Base-by-base conservation (phyloP, 331 rosid species). In the Saraca asoca region DNA sequence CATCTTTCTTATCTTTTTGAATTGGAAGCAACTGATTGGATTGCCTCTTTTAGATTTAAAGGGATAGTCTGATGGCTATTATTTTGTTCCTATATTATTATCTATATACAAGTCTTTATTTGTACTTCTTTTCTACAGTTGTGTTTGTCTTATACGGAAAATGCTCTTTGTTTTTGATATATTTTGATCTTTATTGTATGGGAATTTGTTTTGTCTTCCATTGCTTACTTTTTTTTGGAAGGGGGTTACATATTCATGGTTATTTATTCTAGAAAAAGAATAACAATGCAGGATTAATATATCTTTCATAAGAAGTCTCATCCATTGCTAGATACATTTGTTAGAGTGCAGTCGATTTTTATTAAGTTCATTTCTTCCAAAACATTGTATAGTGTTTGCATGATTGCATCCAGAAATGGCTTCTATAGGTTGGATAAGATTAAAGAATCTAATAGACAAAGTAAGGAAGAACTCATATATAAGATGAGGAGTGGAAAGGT, bases 351-450 rank as follows among this genome's bases (percentile, higher is more conserved):
- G 18, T 20, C 2, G 0, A 39, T 41, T 9, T 7, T 31, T 48
- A 10, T 7, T 48, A 10, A 46, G 34, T 46, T 55, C 16, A 39
- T 56, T 31, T 20, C 16, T 14, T 9, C 15, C 3, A 3, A 31
- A 29, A 2, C 7, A 46, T 41, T 15, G 5, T 43, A n/a, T 51
- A 7, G 35, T 58, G n/a, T n/a, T n/a, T 44, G 35, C 19, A n/a
- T 10, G 59, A 70, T 66, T 50, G 15, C 43, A 12, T 34, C 13
- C 76, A 85, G 95, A 66, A 85, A 82, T 87, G 91, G 95, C 63
- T 87, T 87, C 82, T 91, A 82, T 75, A 85, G 64, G 72, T 75
- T 87, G 77, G 95, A 85, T 72, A 85, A 85, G 78, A 81, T 87
- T 70, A 87, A 82, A 56, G 91, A 87, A 51, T 85, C 95, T 65